Evolutionary conservation across 352 stramenopile species (phyloP), one percentile per base, ranked within the genome.

Genomic region (Phytophthora lateralis): DNA sequence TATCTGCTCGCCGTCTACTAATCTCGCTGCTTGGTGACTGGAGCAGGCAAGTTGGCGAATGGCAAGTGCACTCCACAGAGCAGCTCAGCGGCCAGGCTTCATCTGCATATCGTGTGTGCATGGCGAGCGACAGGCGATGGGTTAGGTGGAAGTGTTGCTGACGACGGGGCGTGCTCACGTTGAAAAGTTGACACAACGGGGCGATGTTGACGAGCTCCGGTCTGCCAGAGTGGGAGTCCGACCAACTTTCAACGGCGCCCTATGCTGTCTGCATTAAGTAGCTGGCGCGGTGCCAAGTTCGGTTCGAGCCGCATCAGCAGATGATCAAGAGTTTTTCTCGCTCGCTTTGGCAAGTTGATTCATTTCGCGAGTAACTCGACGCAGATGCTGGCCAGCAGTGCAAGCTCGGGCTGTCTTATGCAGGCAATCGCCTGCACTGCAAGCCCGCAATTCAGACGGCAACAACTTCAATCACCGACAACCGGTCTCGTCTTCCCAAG

Each of bases 31-130:
- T 9, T 48, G 44, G 48, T 45, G 54, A 54, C 11, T 71, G 55
- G 55, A 29, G 54, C 55, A 44, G 18, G 17, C 39, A 72, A 72
- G 46, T 68, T 72, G 26, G 44, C 56, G 47, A 71, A 71, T 72
- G 63, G 52, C 17, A 59, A 42, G 3, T 41, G 35, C n/a, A n/a
- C n/a, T n/a, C n/a, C n/a, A n/a, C n/a, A n/a, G n/a, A n/a, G n/a
- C 35, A 18, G 26, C 26, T 4, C 6, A 30, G 26, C 26, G 26
- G 26, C 5, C 2, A 42, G 24, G 37, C 35, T 39, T 26, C 53
- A 46, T 29, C 44, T 59, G 55, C 45, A 45, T 30, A 30, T 30
- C 26, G 26, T 30, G 26, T 9, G 26, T 30, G 26, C 26, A 48
- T 55, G 39, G 27, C 47, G 6, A 63, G 52, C 51, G 63, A 71